Percentiles rank a stretch among this genome's conserved stretches.
These are phyloP conservation scores for Hypoxylon sp. DNA, from an alignment of 2,329 filamentous ascomycete genomes.

Conservation along the genomic window DNA sequence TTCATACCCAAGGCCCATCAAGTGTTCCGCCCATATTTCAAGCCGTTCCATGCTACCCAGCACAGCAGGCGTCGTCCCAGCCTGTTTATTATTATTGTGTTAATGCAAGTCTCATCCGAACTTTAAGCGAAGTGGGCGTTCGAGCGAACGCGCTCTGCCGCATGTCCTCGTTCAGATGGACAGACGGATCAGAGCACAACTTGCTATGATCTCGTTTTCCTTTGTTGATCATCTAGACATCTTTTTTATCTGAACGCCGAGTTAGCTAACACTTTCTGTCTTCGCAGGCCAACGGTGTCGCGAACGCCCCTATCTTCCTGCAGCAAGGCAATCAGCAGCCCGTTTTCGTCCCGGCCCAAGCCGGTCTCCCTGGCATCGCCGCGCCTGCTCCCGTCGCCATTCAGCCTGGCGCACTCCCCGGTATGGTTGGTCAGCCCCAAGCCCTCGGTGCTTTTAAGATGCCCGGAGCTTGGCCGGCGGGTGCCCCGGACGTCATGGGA, in stretches of 20 bases:
- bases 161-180: slow-evolving; percentile 24
- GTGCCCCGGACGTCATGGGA: slow-evolving; percentile 64
- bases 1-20: slow-evolving; percentile 34
- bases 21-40: slow-evolving; percentile 10
- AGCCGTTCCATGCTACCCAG: slow-evolving; percentile 25
- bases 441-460: neutral
- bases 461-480: slow-evolving; percentile 15
- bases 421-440: slow-evolving; percentile 28
- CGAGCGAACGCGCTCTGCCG: slow-evolving; percentile 15
- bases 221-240: neutral
- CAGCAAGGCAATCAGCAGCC: slow-evolving; percentile 44
- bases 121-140: slow-evolving; percentile 15
- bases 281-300: slow-evolving; percentile 46
- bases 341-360: slow-evolving; percentile 32
- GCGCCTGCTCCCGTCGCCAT: slow-evolving; percentile 14
- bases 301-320: slow-evolving; percentile 47
- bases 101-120: slow-evolving; percentile 56
- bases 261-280: slow-evolving; percentile 43
- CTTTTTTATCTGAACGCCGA: slow-evolving; percentile 25
- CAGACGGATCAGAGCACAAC: slow-evolving; percentile 6
- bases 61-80: slow-evolving; percentile 25
- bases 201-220: neutral
- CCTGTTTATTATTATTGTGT: slow-evolving; percentile 25
- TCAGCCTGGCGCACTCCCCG: slow-evolving; percentile 39
- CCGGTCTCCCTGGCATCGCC: slow-evolving; percentile 16